Evolutionary conservation across 2,329 filamentous ascomycete species (phyloP), one percentile per base, ranked within the genome.

Genomic region (Dactylellina haptotyla): DNA sequence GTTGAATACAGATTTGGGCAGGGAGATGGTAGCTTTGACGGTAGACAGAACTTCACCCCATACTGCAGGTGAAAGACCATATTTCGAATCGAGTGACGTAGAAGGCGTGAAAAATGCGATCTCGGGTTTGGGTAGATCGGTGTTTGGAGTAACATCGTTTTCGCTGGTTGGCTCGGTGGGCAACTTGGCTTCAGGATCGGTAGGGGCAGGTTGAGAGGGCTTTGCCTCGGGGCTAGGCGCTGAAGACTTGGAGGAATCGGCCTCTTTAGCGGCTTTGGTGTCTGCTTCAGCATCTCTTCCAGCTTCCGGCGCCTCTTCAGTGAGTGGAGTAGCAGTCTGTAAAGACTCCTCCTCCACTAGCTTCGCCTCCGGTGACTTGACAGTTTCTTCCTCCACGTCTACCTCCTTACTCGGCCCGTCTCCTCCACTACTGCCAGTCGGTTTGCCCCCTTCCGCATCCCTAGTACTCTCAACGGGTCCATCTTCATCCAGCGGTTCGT

Each of bases 1-100:
- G 3, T 81, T 54, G 77, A 79, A 82, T 26, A 77, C 76, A 14
- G 78, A 78, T 37, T 83, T 82, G 56, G 81, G 82, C 63, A 82
- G 79, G 70, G 76, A 81, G 70, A 88, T 79, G 18, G 84, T 85
- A 37, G 85, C 84, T 71, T 82, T 83, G 48, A 86, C 80, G 14
- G 83, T 83, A 14, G 85, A 82, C 10, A 81, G 79, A 41, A 88
- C 81, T 77, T 86, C 84, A 58, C 81, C 79, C 82, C 82, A 84
- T 20, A 83, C 72, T 26, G 79, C 79, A 46, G 82, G 79, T 18
- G 80, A 79, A 48, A 84, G 76, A n/a, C 79, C 77, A 76, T 83
- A 83, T 20, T 80, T 80, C 76, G 69, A 57, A 8, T 66, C 70
- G 32, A 63, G 25, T 18, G 45, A 50, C 9, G 62, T 16, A 2